Base-by-base conservation (phyloP, 139 green algal genomes). In the Micractinium conductrix region DNA sequence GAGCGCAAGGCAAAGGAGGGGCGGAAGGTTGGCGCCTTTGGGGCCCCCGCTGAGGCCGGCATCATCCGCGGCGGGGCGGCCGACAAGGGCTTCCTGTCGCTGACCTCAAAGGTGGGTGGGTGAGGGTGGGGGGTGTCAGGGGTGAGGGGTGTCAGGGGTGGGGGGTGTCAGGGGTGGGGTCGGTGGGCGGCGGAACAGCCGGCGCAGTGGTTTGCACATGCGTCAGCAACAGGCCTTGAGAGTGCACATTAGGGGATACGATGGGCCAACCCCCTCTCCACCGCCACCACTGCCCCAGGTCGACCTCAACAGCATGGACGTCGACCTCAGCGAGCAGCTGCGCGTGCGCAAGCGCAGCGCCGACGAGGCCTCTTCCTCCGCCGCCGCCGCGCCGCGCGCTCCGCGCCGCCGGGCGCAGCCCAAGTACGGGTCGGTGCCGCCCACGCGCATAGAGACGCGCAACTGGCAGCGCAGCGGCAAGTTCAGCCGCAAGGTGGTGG, bases 321-420 rank as follows among this genome's bases (percentile, higher is more conserved):
- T 95, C 2, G 94, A 98, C 80, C 85, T 98, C 1, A 87, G 78
- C 63, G 86, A 90, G 9, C 81, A 92, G 65, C 87, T 97, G 53
- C 26, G 74, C 43, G 45, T 53, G 28, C 81, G 53, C 35, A 74
- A 80, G 62, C 70, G 81, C 48, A 42, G 55, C 53, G 5, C 12
- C n/a, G 28, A 42, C 8, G n/a, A 53, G 73, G 76, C 69, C 33
- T 50, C 75, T 33, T 48, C 50, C 33, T 81, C 50, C 6, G 7
- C 35, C 22, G 3, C 50, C 37, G 35, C 75, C 28, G 45, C 53
- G 50, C 30, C 53, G 40, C 40, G 30, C 26, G 30, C 73, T 22
- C 74, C 35, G 48, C 50, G 30, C 37, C 50, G 26, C 24, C 50
- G 75, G 44, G 45, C 33, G 40, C 53, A 38, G 62, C 35, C 12